Conservation (phyloP, 2,329 filamentous ascomycete genomes). For the Pestalotiopsis sp. region DNA sequence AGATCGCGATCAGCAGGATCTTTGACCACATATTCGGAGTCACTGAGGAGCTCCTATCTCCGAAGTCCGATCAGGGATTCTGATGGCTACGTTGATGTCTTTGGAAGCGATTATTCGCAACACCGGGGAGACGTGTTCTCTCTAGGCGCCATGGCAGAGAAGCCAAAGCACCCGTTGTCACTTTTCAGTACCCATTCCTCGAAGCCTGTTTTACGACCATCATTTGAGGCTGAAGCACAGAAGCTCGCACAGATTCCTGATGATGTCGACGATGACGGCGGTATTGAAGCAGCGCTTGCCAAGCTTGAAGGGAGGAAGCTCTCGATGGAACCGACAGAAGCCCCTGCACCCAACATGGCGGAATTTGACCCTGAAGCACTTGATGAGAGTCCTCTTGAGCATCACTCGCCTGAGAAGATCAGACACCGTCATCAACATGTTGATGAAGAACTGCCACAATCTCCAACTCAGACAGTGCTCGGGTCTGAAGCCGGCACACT, state of each 20-base stretch:
- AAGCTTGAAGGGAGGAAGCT: constrained; percentile 78
- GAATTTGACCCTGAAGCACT: constrained; percentile 18
- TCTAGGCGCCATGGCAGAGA: constrained; percentile 59
- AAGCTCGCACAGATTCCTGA: constrained; percentile 88
- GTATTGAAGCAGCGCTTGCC: constrained; percentile 86
- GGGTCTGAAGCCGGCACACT: constrained; percentile 15
- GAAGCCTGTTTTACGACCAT: constrained; percentile 67
- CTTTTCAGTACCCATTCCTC: constrained; percentile 65
- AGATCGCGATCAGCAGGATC: constrained; percentile 63
- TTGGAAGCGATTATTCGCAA: constrained; percentile 44
- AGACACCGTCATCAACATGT: constrained; percentile 50
- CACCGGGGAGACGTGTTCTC: constrained; percentile 54
- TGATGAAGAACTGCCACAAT: constrained; percentile 38
- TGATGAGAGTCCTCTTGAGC: constrained; percentile 26
- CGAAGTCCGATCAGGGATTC: constrained; percentile 43
- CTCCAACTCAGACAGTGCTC: constrained; percentile 14
- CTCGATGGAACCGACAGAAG: constrained; percentile 39
- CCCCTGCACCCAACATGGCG: constrained; percentile 23
- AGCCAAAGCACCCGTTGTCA: constrained; percentile 48
- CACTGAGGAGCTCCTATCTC: constrained; percentile 59
- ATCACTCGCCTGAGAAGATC: constrained; percentile 40
- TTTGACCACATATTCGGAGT: constrained; percentile 62
- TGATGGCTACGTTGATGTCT: constrained; percentile 46
- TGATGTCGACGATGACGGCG: constrained; percentile 76
- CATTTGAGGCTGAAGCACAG: constrained; percentile 87